phyloP scores from a whole-genome alignment of 257 asterid genomes.

The Gentiana dahurica region DNA sequence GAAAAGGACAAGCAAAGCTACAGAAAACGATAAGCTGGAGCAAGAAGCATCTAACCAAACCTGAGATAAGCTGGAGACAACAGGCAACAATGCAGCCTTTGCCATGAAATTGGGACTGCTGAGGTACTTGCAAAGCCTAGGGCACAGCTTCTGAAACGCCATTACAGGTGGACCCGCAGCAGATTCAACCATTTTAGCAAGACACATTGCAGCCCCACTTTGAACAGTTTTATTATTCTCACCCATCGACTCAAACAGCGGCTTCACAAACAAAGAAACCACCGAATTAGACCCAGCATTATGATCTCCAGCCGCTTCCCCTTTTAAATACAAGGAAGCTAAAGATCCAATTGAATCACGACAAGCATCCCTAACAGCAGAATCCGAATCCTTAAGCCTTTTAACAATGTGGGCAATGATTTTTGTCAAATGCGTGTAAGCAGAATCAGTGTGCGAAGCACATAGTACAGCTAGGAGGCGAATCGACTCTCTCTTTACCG shows the following conservation, averaged over 20 bases:
- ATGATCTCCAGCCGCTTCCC: constrained; percentile 24
- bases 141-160: constrained; percentile 78
- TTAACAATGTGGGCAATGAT: constrained; percentile 64
- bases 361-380: constrained; percentile 88
- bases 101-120: constrained; percentile 77
- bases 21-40: background rate
- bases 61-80: constrained; percentile 84
- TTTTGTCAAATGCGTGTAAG: constrained; percentile 77
- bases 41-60: constrained; percentile 28
- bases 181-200: constrained; percentile 83
- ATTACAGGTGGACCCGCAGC: constrained; percentile 53
- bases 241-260: constrained; percentile 83
- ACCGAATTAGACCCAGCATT: constrained; percentile 50
- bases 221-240: constrained; percentile 89
- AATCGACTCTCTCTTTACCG: constrained; percentile 72
- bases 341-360: constrained; percentile 81
- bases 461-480: constrained; percentile 70
- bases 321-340: constrained; percentile 65
- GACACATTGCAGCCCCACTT: constrained; percentile 79
- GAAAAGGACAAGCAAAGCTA: too few relatives aligned
- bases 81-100: constrained; percentile 77
- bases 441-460: constrained; percentile 50
- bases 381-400: constrained; percentile 86
- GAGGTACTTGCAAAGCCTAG: constrained; percentile 78
- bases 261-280: constrained; percentile 73